Base-by-base conservation (phyloP, 768 basidiomycete species). In the Basidioascus undulatus region DNA sequence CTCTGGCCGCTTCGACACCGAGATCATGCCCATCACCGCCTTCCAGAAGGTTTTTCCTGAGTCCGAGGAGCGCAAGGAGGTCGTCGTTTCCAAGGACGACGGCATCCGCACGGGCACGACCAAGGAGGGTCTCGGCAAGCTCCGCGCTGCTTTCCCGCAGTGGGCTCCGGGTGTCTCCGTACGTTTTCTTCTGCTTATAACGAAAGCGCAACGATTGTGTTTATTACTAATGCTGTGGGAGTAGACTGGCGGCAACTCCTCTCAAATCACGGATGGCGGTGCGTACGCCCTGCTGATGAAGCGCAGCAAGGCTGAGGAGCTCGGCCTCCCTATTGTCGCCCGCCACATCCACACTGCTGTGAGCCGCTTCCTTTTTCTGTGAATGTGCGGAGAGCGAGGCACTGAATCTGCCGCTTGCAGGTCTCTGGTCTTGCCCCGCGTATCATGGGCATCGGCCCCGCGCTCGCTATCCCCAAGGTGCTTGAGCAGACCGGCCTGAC, bases 51-150 rank as follows among this genome's bases (percentile, higher is more conserved):
- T 73, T 35, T 71, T 69, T 47, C 62, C 70, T 46, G 56, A 78
- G 62, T 72, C 75, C 0, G 71, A 77, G 55, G 63, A 72, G 55
- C 66, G 66, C 54, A 57, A 56, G 44, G 48, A 74, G 51, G 65
- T 81, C 31, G 56, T 75, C 23, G 78, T 87, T 23, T 75, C 78
- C 53, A 51, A 57, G 26, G 86, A 92, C 51, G 84, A 89, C 50
- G 86, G 83, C 42, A 70, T 92, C 43, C 63, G 86, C 12, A 76
- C 75, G 16, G 82, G 80, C 39, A 76, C 83, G 38, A 89, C 83
- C 3, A 63, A 65, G 39, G 73, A 80, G 62, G 71, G 68, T 43
- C 61, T 89, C 38, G 58, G 62, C 18, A 86, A 82, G 63, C 68
- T 87, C 46, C 83, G 80, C 60, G 72, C 81, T n/a, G 73, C 79